Percentiles rank a stretch among this genome's conserved stretches.
Evolutionary conservation across 495 filamentous ascomycete genomes (phyloP).

Genomic region (Penicillium waksmanii): DNA sequence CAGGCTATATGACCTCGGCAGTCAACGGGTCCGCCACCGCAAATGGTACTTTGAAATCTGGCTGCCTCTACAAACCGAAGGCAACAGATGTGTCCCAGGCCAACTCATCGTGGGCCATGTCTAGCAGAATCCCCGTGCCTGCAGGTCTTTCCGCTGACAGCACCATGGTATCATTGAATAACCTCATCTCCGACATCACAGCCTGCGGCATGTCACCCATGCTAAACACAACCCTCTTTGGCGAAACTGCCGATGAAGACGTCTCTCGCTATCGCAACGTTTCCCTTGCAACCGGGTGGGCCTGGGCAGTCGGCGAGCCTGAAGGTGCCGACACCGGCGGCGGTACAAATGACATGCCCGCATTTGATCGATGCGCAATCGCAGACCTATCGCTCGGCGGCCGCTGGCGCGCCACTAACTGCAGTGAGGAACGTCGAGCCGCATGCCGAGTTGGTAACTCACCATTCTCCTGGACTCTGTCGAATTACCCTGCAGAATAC

Average conservation of each 20-base stretch:
- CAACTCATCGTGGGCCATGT: constrained; percentile 64
- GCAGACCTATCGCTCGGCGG: constrained; percentile 49
- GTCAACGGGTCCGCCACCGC: constrained; percentile 29
- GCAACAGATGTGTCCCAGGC: constrained; percentile 39
- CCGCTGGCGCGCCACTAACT: constrained; percentile 61
- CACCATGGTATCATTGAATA: constrained; percentile 34
- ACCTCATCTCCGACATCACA: constrained; percentile 46
- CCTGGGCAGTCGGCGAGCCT: constrained; percentile 61
- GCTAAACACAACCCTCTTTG: constrained; percentile 58
- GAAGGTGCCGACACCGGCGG: constrained; percentile 37
- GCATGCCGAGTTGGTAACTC: constrained; percentile 56
- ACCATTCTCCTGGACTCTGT: constrained; percentile 61
- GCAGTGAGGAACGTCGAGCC: constrained; percentile 48
- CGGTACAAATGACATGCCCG: constrained; percentile 25
- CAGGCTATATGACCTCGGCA: constrained; percentile 37
- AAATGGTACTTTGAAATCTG: constrained; percentile 45
- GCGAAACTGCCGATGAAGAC: constrained; percentile 52
- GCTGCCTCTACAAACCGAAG: constrained; percentile 55
- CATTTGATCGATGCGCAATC: constrained; percentile 54
- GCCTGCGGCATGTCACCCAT: constrained; percentile 62
- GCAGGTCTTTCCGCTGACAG: constrained; percentile 34
- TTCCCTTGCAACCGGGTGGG: constrained; percentile 57
- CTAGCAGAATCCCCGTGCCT: constrained; percentile 33
- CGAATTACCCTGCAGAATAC: constrained; percentile 40
- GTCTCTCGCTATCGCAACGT: constrained; percentile 53